These are phyloP conservation scores for Pichia eremophila DNA, from an alignment of 805 yeast species.

Conservation along the genomic window DNA sequence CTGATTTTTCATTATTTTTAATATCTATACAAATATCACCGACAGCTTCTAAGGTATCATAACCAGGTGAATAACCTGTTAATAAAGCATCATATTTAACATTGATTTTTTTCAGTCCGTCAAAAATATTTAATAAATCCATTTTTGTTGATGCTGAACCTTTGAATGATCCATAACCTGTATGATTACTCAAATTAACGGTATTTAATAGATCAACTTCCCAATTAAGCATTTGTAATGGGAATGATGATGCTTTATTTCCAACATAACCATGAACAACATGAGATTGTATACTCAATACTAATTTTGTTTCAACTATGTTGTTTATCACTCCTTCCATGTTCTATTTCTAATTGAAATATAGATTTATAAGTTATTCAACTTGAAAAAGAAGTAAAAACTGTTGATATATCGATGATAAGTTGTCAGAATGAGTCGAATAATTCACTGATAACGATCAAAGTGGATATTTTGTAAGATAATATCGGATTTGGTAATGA, in stretches of 20 bases:
- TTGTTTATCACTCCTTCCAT: not conserved
- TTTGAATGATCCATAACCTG: slow-evolving; percentile 52
- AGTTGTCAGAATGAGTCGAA: no score
- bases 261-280: slow-evolving; percentile 72
- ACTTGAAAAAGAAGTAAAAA: no score
- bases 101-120: slow-evolving; percentile 28
- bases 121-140: slow-evolving; percentile 30
- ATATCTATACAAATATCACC: slow-evolving; percentile 28
- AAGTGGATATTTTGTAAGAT: not conserved
- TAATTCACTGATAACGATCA: no score
- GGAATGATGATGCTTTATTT: slow-evolving; percentile 56
- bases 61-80: slow-evolving; percentile 63
- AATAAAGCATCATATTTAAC: slow-evolving; percentile 44
- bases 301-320: slow-evolving; percentile 14
- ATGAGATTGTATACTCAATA: slow-evolving; percentile 56
- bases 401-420: no score
- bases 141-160: slow-evolving; percentile 38
- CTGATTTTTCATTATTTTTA: slow-evolving; percentile 26
- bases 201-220: slow-evolving; percentile 59
- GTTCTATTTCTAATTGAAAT: no score
- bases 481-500: not conserved
- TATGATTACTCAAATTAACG: slow-evolving; percentile 60
- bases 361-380: no score
- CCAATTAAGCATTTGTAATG: slow-evolving; percentile 58
- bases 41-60: slow-evolving; percentile 35